A percentile compares a stretch with the other conserved stretches of the same genome.
Conservation (phyloP, 495 filamentous ascomycete species). For the Staphylotrichum longicolle region DNA sequence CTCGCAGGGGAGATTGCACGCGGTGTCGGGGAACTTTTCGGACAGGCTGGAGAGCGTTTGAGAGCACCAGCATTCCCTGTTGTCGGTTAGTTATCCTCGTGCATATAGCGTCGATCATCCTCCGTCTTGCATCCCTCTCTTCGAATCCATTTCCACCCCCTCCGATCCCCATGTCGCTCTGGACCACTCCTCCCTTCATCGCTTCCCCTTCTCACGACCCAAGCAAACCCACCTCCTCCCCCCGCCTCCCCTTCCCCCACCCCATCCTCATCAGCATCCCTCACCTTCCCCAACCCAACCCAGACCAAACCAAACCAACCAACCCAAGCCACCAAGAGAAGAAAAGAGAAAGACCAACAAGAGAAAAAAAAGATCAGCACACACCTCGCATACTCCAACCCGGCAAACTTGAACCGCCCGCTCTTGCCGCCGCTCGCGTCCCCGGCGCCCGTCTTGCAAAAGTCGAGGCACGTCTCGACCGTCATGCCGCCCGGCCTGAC, state of each 20-base stretch:
- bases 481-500: constrained; percentile 40
- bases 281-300: background rate
- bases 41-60: constrained; percentile 35
- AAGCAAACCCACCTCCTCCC: no score
- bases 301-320: background rate
- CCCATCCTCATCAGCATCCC: background rate
- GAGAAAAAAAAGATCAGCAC: constrained; percentile 19
- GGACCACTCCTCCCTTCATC: background rate
- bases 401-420: constrained; percentile 39
- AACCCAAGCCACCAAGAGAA: background rate
- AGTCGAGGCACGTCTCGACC: constrained; percentile 41
- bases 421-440: background rate
- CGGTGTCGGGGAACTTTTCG: constrained; percentile 33
- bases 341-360: constrained; percentile 2
- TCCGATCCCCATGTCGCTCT: background rate
- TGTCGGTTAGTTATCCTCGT: background rate
- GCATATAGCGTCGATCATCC: no score
- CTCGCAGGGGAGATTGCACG: constrained; percentile 46
- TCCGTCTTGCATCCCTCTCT: background rate
- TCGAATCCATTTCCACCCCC: background rate
- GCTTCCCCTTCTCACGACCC: no score
- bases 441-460: constrained; percentile 33
- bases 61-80: constrained; percentile 54
- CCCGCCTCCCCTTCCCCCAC: no score
- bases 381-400: constrained; percentile 49